These are phyloP conservation scores for Fusarium foetens DNA, from an alignment of 2,329 filamentous ascomycete species.

Conservation along the genomic window DNA sequence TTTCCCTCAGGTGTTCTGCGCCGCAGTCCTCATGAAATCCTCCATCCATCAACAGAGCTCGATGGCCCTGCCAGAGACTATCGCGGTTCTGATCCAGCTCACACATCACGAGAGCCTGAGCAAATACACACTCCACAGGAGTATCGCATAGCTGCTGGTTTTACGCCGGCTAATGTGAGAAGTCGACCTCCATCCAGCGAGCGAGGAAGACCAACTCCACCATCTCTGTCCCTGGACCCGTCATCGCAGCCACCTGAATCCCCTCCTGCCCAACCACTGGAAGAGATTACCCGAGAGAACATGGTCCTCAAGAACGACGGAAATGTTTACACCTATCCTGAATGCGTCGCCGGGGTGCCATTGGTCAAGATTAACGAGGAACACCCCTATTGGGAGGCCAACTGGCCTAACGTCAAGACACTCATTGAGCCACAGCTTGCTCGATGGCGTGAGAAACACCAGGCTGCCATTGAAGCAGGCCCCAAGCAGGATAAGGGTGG, in stretches of 20 bases:
- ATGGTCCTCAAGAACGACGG: constrained; percentile 62
- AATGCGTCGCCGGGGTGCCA: constrained; percentile 64
- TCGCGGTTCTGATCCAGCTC: constrained; percentile 23
- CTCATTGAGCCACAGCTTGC: constrained; percentile 57
- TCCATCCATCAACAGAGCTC: constrained; percentile 37
- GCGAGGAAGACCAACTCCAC: constrained; percentile 45
- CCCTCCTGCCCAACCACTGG: constrained; percentile 9
- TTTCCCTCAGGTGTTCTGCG: constrained; percentile 29
- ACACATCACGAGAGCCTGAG: constrained; percentile 33
- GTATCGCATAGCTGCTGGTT: constrained; percentile 42
- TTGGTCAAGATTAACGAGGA: constrained; percentile 60
- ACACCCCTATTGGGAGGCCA: constrained; percentile 66
- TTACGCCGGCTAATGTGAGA: constrained; percentile 47
- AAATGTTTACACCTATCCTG: constrained; percentile 59
- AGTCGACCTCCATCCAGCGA: constrained; percentile 44
- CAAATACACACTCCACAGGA: constrained; percentile 45
- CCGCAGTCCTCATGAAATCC: constrained; percentile 23
- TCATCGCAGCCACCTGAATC: constrained; percentile 42
- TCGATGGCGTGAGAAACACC: constrained; percentile 61
- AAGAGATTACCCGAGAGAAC: constrained; percentile 57
- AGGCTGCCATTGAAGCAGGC: constrained; percentile 49
- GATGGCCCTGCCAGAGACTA: constrained; percentile 30
- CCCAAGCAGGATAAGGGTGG: constrained; percentile 48
- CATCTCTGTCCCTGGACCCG: constrained; percentile 40
- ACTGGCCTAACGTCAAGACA: constrained; percentile 60